Conservation (phyloP, 1,284 basidiomycete genomes). For the Ustilago loliicola region DNA sequence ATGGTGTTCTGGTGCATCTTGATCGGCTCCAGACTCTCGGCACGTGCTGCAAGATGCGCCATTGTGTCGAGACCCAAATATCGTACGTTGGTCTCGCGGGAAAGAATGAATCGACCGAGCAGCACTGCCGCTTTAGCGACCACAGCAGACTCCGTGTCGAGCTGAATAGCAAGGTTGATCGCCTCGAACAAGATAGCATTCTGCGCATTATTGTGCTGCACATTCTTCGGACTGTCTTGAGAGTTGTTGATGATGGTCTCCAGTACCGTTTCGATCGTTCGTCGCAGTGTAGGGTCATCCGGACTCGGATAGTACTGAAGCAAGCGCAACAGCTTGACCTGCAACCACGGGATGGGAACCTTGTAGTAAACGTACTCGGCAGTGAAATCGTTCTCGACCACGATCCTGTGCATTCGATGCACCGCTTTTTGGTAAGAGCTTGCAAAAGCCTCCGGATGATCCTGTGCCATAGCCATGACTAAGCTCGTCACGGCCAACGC, state of each 20-base stretch:
- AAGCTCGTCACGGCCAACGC: slow-evolving; percentile 92
- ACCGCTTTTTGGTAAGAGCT: slow-evolving; percentile 95
- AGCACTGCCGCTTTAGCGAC: slow-evolving; percentile 91
- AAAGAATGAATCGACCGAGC: slow-evolving; percentile 93
- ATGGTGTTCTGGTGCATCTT: slow-evolving; percentile 97
- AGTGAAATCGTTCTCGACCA: slow-evolving; percentile 87
- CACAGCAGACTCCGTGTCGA: slow-evolving; percentile 90
- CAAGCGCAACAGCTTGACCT: slow-evolving; percentile 92
- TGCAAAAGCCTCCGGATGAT: slow-evolving; percentile 87
- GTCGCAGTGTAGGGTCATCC: slow-evolving; percentile 86
- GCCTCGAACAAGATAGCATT: slow-evolving; percentile 99
- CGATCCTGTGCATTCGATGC: slow-evolving; percentile 84
- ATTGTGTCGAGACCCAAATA: slow-evolving; percentile 98
- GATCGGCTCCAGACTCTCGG: slow-evolving; percentile 84
- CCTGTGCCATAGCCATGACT: slow-evolving; percentile 94
- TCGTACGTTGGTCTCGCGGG: slow-evolving; percentile 97
- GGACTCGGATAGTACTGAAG: slow-evolving; percentile 94
- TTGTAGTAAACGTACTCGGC: slow-evolving; percentile 96
- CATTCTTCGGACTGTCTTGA: slow-evolving; percentile 91
- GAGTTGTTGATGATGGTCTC: slow-evolving; percentile 93
- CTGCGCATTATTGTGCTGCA: slow-evolving; percentile 98
- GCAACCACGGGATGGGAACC: slow-evolving; percentile 96
- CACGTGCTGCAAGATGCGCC: slow-evolving; percentile 95
- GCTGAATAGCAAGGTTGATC: slow-evolving; percentile 94
- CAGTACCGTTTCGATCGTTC: slow-evolving; percentile 84